These are phyloP conservation scores for Cladorrhinum sp. DNA, from an alignment of 2,329 filamentous ascomycete species.

Conservation along the genomic window DNA sequence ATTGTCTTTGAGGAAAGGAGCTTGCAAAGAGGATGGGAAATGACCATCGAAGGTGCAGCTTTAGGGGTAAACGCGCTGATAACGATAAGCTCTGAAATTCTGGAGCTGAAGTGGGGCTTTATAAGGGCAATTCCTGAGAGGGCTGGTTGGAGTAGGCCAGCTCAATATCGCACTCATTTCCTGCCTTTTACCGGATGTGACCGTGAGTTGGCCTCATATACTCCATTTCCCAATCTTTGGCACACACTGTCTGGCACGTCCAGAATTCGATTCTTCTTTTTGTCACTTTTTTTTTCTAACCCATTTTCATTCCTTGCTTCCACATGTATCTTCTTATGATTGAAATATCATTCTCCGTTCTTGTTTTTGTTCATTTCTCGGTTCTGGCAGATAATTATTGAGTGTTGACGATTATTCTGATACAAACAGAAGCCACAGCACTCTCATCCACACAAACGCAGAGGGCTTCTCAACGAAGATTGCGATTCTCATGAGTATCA, in stretches of 20 bases:
- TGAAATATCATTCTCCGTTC: too few species aligned
- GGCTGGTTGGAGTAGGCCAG: constrained; percentile 24
- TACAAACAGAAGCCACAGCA: too few species aligned
- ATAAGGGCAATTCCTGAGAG: constrained; percentile 3
- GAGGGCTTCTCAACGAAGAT: too few species aligned
- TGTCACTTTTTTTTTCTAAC: constrained; percentile 7
- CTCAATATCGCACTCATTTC: constrained; percentile 32
- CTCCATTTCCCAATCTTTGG: constrained; percentile 32
- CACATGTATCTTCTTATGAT: too few species aligned
- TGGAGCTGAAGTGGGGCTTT: constrained; percentile 21
- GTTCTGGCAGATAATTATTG: too few species aligned
- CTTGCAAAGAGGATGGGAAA: background rate
- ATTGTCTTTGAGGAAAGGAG: background rate
- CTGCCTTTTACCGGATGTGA: constrained; percentile 34
- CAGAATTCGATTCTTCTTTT: constrained; percentile 30
- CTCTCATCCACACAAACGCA: too few species aligned
- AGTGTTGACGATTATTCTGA: too few species aligned
- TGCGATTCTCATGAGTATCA: too few species aligned
- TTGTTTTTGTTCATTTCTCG: too few species aligned
- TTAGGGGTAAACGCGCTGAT: too few species aligned
- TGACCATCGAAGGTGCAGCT: background rate
- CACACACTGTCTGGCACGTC: constrained; percentile 25
- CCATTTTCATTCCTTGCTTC: background rate
- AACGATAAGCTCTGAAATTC: too few species aligned
- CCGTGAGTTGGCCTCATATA: constrained; percentile 32